Evolutionary conservation across 352 stramenopile species (phyloP), one percentile per base, ranked within the genome.

Genomic region (Globisporangium emineosum): DNA sequence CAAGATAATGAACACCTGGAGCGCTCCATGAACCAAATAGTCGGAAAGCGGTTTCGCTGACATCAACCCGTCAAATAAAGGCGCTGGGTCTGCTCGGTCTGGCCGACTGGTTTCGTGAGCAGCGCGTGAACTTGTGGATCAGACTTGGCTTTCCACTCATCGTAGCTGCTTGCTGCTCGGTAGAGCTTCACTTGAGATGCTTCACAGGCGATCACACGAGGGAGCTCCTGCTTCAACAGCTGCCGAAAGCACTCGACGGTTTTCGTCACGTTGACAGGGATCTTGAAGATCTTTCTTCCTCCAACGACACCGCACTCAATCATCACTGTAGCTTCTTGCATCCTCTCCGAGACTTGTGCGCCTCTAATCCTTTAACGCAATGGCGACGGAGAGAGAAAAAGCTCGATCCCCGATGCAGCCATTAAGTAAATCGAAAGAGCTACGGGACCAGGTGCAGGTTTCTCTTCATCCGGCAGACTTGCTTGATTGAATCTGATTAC

Each of bases 1-100:
- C 29, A 57, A 32, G 29, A 57, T 27, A 57, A 57, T 57, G 27
- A 40, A 40, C 51, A 42, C 3, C 27, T 57, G 29, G 29, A 57
- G 51, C 17, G 17, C 51, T 25, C 51, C 51, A n/a, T 33, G 27
- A 10, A 23, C 17, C 17, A 25, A 25, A 37, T 29, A 40, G 15
- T 57, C 27, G 3, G 8, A 25, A 40, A 42, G 29, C 5, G 3
- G 29, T 0, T n/a, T 42, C 9, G 50, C 27, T n/a, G 51, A 7
- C 15, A n/a, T 9, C 19, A 57, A 25, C 29, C 15, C 27, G 7
- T 42, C 29, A 57, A 25, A 0, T 40, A 42, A 15, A 27, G 40
- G 7, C n/a, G 51, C 8, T 57, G 51, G 15, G 27, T 3, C 10
- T 25, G 49, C 27, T 25, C 2, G 5, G 29, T 57, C 6, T 23